These are phyloP conservation scores for Cystobasidium pallidum DNA, from an alignment of 1,284 basidiomycete species.

Conservation along the genomic window DNA sequence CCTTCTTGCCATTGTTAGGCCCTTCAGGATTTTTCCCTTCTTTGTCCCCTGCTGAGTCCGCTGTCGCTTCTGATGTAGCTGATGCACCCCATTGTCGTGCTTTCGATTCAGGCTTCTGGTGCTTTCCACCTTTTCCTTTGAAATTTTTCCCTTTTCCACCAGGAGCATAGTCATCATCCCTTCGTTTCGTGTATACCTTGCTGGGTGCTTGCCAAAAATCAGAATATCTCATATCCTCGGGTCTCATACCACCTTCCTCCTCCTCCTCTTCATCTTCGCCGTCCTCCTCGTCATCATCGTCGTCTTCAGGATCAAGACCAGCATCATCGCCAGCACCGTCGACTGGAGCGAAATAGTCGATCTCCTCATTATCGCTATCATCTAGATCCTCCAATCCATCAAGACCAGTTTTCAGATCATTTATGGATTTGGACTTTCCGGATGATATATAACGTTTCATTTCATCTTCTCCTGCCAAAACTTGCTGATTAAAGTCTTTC, in stretches of 20 bases:
- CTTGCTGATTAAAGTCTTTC: conserved; percentile 83
- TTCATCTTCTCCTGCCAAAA: conserved; percentile 73
- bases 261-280: conserved; percentile 47
- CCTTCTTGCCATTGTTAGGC: background rate
- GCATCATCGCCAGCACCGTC: conserved; percentile 7
- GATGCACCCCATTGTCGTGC: background rate
- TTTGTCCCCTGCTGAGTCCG: background rate
- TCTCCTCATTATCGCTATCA: conserved; percentile 42
- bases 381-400: conserved; percentile 58
- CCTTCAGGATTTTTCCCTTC: background rate
- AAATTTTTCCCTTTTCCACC: conserved; percentile 57
- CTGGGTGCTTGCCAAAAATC: conserved; percentile 37
- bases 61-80: background rate
- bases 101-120: background rate
- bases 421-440: conserved; percentile 56
- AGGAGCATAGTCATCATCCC: conserved; percentile 53
- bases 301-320: conserved; percentile 31
- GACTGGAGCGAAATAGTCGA: conserved; percentile 54
- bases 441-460: conserved; percentile 64
- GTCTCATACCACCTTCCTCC: conserved; percentile 46
- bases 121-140: conserved; percentile 25
- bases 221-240: conserved; percentile 53
- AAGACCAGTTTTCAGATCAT: conserved; percentile 52
- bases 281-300: conserved; percentile 34
- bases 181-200: conserved; percentile 54